phyloP scores from a whole-genome alignment of 2,329 filamentous ascomycete species.

The Chrysoporthe austroafricana region DNA sequence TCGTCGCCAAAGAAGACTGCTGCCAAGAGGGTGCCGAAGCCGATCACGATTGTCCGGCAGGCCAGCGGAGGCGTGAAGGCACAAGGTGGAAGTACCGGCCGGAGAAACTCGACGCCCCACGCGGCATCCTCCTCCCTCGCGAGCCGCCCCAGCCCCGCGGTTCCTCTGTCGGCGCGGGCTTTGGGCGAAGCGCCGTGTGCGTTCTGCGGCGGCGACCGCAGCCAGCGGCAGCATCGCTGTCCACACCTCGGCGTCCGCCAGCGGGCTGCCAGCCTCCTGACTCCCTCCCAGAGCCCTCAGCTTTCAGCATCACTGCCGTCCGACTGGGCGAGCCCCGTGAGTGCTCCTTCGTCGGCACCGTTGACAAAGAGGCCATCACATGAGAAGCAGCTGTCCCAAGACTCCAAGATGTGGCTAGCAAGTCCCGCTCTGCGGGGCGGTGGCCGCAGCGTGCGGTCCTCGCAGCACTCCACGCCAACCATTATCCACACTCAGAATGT shows the following conservation, averaged over 20 bases:
- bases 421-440: constrained; percentile 1
- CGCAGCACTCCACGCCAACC: neutral
- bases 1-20: constrained; percentile 33
- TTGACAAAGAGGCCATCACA: constrained; percentile 26
- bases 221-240: constrained; percentile 32
- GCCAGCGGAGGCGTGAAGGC: constrained; percentile 28
- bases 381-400: constrained; percentile 10
- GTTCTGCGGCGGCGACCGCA: constrained; percentile 39
- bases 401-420: constrained; percentile 10
- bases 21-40: constrained; percentile 39
- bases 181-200: constrained; percentile 51
- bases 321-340: constrained; percentile 18
- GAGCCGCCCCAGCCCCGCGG: constrained; percentile 32
- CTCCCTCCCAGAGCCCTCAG: constrained; percentile 22
- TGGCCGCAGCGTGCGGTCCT: constrained; percentile 12
- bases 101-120: constrained; percentile 40
- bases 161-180: constrained; percentile 41
- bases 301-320: constrained; percentile 28
- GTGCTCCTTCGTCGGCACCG: constrained; percentile 13
- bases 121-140: constrained; percentile 36
- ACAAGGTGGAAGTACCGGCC: constrained; percentile 34
- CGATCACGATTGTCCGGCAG: constrained; percentile 44
- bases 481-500: neutral
- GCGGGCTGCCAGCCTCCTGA: constrained; percentile 13
- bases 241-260: constrained; percentile 26